phyloP scores from a whole-genome alignment of 73 alveolate genomes.

The Uronychia setigera region DNA sequence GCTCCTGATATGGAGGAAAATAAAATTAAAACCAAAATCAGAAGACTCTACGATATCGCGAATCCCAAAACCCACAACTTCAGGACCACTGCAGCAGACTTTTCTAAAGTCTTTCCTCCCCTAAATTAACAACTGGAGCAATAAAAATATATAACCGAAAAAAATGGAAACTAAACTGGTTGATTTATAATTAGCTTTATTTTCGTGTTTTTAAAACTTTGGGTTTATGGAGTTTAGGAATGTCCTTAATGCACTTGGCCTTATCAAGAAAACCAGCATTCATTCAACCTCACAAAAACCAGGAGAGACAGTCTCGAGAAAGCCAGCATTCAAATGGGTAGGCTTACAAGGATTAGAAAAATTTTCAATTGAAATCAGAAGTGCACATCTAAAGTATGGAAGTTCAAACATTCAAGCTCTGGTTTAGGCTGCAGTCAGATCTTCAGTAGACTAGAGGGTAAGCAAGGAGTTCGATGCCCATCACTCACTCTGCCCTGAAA shows the following conservation, averaged over 20 bases:
- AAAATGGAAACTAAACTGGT: no score
- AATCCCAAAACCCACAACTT: no score
- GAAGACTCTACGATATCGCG: conserved; percentile 85
- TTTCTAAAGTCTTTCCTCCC: no score
- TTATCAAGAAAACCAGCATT: conserved; percentile 71
- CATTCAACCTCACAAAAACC: background rate
- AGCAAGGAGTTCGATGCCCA: background rate
- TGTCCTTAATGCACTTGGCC: conserved; percentile 73
- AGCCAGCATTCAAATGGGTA: conserved; percentile 86
- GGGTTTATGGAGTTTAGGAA: no score
- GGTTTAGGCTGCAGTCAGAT: background rate
- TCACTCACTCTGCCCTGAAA: background rate
- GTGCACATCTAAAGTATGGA: conserved; percentile 35
- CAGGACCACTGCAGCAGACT: no score
- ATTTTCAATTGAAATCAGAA: background rate
- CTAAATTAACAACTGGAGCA: no score
- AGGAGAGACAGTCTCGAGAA: conserved; percentile 34
- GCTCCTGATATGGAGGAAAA: conserved; percentile 52
- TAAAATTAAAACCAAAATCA: conserved; percentile 73
- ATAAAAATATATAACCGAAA: no score
- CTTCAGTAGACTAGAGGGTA: background rate
- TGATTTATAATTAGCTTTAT: no score
- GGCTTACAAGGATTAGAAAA: conserved; percentile 67
- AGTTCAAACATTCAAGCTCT: background rate
- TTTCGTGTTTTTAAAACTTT: no score